These are phyloP conservation scores for Pythium periplocum DNA, from an alignment of 352 stramenopile species.

Conservation along the genomic window DNA sequence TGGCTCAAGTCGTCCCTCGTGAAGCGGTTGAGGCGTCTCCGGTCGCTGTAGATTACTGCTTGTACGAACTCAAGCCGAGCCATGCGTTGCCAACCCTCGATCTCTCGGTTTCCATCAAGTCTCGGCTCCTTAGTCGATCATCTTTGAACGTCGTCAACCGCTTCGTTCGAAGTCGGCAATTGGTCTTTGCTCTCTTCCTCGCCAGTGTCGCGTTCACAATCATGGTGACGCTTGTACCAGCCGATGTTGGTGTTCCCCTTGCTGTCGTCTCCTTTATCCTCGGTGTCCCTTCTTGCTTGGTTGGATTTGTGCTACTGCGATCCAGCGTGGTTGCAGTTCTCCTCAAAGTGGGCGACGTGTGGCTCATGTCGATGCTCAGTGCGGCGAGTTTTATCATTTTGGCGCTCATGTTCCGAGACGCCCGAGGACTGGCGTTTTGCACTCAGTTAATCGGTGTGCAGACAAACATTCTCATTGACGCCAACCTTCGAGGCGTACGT, in stretches of 20 bases:
- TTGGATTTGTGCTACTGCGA: neutral
- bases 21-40: no score
- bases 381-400: no score
- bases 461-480: conserved; percentile 1
- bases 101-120: neutral
- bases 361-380: no score
- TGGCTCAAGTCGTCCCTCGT: no score
- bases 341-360: neutral
- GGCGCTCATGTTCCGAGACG: no score
- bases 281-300: neutral
- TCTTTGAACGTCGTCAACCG: neutral
- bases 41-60: no score
- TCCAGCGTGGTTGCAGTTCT: neutral
- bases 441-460: no score
- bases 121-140: neutral
- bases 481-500: conserved; percentile 1
- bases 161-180: no score
- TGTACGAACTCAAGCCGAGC: conserved; percentile 1
- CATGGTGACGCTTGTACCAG: neutral
- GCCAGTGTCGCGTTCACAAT: no score
- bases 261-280: conserved; percentile 1
- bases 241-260: neutral
- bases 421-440: no score
- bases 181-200: no score
- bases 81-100: conserved; percentile 2